A percentile compares a stretch with the other conserved stretches of the same genome.
phyloP scores from a whole-genome alignment of 345 rosid genomes.

The Raphanus sativus region DNA sequence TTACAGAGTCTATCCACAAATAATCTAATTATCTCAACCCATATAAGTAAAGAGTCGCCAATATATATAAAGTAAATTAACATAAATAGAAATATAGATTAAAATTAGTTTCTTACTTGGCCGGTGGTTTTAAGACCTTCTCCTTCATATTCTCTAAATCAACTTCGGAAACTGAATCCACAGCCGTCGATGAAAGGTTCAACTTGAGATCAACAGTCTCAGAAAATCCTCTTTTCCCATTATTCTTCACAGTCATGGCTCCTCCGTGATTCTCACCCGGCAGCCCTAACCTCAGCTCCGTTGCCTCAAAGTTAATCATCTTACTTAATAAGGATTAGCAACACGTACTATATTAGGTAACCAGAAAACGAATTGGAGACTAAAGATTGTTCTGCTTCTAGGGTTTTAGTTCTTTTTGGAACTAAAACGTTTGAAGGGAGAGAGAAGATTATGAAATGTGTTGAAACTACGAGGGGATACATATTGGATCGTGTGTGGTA shows the following conservation, averaged over 20 bases:
- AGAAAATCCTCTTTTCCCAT: constrained; percentile 67
- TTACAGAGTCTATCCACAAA: neutral
- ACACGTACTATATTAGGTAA: neutral
- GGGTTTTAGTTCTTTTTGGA: neutral
- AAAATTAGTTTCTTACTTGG: constrained; percentile 49
- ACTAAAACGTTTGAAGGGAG: neutral
- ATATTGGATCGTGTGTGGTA: constrained; percentile 35
- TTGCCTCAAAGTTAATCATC: constrained; percentile 81
- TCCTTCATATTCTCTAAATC: constrained; percentile 38
- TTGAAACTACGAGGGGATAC: constrained; percentile 24
- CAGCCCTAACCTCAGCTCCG: constrained; percentile 77
- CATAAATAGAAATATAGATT: neutral
- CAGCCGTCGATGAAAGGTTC: constrained; percentile 54
- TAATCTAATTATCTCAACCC: neutral
- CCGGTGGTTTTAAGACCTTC: constrained; percentile 51
- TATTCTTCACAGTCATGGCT: constrained; percentile 23
- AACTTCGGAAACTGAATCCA: constrained; percentile 30
- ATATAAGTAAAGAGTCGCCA: neutral
- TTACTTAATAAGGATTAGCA: neutral
- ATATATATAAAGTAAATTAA: neutral
- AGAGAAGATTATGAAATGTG: constrained; percentile 27
- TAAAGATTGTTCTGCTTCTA: constrained; percentile 8
- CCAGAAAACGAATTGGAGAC: neutral
- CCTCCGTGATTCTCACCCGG: constrained; percentile 49
- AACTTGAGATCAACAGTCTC: constrained; percentile 74